Evolutionary conservation across 2,329 filamentous ascomycete species (phyloP).

Genomic region (Rhinocladiella mackenziei): DNA sequence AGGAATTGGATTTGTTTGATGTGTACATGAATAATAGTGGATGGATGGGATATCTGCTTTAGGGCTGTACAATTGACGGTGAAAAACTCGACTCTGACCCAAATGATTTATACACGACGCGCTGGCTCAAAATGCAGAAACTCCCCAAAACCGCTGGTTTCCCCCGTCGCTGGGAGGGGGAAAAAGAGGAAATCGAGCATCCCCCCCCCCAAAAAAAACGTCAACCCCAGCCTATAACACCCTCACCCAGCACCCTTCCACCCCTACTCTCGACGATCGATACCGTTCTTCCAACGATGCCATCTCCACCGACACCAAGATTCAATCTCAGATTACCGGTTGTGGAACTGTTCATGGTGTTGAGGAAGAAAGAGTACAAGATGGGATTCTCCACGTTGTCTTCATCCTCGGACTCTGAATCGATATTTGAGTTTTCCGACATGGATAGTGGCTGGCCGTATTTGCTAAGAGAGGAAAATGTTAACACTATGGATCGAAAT

Average conservation of each 20-base stretch:
- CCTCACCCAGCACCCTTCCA: slow-evolving; percentile 22
- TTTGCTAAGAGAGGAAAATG: slow-evolving; percentile 10
- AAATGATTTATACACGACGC: too few species aligned
- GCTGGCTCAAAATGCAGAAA: too few species aligned
- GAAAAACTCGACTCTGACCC: too few species aligned
- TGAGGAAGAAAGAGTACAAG: slow-evolving; percentile 24
- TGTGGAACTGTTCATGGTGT: slow-evolving; percentile 1
- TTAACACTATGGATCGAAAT: too few species aligned
- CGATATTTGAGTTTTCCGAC: slow-evolving; percentile 8
- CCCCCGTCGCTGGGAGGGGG: too few species aligned
- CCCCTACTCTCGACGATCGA: slow-evolving; percentile 19
- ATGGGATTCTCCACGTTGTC: slow-evolving; percentile 18
- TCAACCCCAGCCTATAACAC: slow-evolving; percentile 28
- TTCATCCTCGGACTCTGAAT: slow-evolving; percentile 9
- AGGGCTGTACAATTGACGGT: slow-evolving; percentile 1
- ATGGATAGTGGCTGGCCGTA: slow-evolving; percentile 20
- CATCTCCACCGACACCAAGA: slow-evolving; percentile 28
- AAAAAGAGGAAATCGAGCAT: too few species aligned
- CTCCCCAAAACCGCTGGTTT: too few species aligned
- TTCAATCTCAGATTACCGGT: slow-evolving; percentile 18
- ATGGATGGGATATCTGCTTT: slow-evolving; percentile 28
- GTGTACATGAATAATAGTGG: slow-evolving; percentile 25
- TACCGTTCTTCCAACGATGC: slow-evolving; percentile 26
- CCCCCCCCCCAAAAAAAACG: too few species aligned
- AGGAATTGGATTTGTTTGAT: slow-evolving; percentile 27